Evolutionary conservation across 192 early-diverging fungal species (phyloP).

Genomic region (Gryganskiella cystojenkinii): DNA sequence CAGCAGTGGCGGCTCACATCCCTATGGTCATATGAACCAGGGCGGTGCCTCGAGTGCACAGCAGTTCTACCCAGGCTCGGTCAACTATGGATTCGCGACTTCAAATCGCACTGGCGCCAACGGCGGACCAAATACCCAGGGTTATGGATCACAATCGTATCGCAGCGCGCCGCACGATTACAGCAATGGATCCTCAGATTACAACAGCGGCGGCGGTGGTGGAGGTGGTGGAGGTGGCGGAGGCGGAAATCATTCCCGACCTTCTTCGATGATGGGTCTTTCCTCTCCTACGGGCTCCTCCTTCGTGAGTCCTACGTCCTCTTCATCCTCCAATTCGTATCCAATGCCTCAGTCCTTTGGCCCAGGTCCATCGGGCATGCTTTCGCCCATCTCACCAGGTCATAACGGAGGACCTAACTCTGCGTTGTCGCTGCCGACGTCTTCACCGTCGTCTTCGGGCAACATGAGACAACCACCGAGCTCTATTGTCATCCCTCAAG

Average conservation of each 20-base stretch:
- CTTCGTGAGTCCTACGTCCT: constrained; percentile 28
- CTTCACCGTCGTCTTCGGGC: constrained; percentile 15
- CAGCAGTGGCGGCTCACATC: constrained; percentile 17
- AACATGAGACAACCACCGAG: constrained; percentile 15
- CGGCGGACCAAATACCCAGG: constrained; percentile 9
- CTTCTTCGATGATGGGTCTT: constrained; percentile 43
- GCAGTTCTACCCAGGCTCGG: constrained; percentile 29
- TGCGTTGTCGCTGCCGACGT: constrained; percentile 9
- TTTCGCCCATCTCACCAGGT: constrained; percentile 42
- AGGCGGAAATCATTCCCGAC: constrained; percentile 25
- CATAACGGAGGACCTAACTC: constrained; percentile 8
- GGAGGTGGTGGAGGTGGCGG: constrained; percentile 17
- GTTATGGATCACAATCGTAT: constrained; percentile 23
- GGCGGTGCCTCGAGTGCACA: constrained; percentile 29
- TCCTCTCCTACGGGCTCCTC: constrained; percentile 37
- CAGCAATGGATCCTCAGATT: constrained; percentile 31
- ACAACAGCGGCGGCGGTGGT: constrained; percentile 11
- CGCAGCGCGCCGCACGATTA: constrained; percentile 30
- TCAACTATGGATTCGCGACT: constrained; percentile 20
- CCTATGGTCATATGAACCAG: constrained; percentile 31
- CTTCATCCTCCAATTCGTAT: constrained; percentile 24
- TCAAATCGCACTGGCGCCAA: constrained; percentile 5
- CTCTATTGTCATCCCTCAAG: constrained; percentile 23
- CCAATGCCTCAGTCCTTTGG: constrained; percentile 46
- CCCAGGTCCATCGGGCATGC: constrained; percentile 25